Conservation (phyloP, 805 yeast genomes). For the Isabelozyma pseudorhagii region DNA sequence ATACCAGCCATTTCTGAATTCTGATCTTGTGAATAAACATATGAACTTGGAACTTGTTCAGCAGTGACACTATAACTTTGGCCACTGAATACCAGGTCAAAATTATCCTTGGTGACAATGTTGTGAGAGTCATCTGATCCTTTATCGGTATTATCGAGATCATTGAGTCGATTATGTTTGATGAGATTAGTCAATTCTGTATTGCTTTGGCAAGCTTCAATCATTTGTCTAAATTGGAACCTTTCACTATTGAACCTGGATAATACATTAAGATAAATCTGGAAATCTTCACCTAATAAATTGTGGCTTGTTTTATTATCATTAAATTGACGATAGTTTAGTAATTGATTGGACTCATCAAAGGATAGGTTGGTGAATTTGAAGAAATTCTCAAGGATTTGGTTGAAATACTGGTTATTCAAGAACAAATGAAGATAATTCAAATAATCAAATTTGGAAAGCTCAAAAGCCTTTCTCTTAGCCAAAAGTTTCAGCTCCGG, state of each 20-base stretch:
- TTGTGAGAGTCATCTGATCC: slow-evolving; percentile 4
- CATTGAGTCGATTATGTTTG: slow-evolving; percentile 21
- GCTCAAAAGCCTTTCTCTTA: slow-evolving; percentile 38
- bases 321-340: slow-evolving; percentile 8
- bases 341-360: slow-evolving; percentile 7
- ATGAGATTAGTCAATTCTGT: slow-evolving; percentile 36
- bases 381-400: slow-evolving; percentile 32
- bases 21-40: slow-evolving; percentile 14
- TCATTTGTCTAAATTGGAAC: slow-evolving; percentile 37
- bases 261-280: slow-evolving; percentile 29
- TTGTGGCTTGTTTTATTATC: slow-evolving; percentile 9
- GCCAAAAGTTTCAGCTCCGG: slow-evolving; percentile 36
- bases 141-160: not conserved
- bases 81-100: slow-evolving; percentile 27
- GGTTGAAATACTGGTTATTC: slow-evolving; percentile 40
- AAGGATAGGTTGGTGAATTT: slow-evolving; percentile 25
- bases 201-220: slow-evolving; percentile 36
- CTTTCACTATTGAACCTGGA: slow-evolving; percentile 41
- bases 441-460: slow-evolving; percentile 45
- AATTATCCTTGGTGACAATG: slow-evolving; percentile 19
- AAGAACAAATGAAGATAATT: slow-evolving; percentile 34
- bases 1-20: slow-evolving; percentile 44
- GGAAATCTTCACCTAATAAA: slow-evolving; percentile 16
- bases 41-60: not conserved
- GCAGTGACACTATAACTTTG: not conserved